A percentile compares a stretch with the other conserved stretches of the same genome.
These are phyloP conservation scores for Penicillium glabrum DNA, from an alignment of 2,329 filamentous ascomycete genomes.

Conservation along the genomic window DNA sequence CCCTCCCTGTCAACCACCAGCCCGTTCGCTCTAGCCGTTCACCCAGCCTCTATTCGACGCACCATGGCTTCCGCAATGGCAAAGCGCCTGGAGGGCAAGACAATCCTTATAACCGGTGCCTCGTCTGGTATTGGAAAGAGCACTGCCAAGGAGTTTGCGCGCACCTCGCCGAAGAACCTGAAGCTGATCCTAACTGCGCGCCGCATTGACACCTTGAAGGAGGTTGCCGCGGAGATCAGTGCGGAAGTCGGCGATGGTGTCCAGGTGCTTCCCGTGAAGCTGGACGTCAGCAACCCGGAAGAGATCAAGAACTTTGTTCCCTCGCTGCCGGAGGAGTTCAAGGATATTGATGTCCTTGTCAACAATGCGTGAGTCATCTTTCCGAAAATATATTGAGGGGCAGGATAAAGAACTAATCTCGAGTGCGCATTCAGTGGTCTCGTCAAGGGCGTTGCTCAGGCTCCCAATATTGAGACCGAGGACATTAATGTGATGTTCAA, in stretches of 20 bases:
- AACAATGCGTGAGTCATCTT: conserved; percentile 91
- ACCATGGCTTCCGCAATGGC: conserved; percentile 68
- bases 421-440: conserved; percentile 62
- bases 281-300: conserved; percentile 80
- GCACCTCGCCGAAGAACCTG: conserved; percentile 74
- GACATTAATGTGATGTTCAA: conserved; percentile 87
- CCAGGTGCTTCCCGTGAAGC: conserved; percentile 75
- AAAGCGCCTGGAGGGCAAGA: conserved; percentile 90
- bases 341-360: conserved; percentile 81
- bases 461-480: conserved; percentile 75
- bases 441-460: conserved; percentile 82
- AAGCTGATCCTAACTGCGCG: conserved; percentile 88
- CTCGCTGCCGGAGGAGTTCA: conserved; percentile 76
- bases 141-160: conserved; percentile 85
- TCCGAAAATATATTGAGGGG: neutral
- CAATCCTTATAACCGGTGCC: conserved; percentile 85
- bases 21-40: conserved; percentile 9
- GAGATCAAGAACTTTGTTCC: conserved; percentile 72
- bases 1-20: neutral
- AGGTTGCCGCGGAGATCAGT: conserved; percentile 74
- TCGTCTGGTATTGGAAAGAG: conserved; percentile 82
- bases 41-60: conserved; percentile 32
- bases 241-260: conserved; percentile 76
- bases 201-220: conserved; percentile 72
- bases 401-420: conserved; percentile 3